Base-by-base conservation (phyloP, 192 early-diverging fungal genomes). In the Oehlia diaphana region DNA sequence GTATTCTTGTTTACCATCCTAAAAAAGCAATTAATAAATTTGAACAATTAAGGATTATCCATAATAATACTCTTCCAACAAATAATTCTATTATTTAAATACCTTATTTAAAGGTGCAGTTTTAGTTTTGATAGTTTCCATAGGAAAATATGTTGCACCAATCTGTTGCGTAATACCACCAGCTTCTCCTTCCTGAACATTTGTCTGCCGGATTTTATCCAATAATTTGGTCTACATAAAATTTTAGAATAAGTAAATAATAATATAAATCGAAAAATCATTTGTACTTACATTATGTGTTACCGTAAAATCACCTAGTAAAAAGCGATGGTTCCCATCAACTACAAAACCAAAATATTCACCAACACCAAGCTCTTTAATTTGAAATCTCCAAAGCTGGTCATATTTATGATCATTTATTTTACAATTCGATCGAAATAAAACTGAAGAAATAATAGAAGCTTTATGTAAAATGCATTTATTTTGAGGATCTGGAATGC, bases 151-250 rank as follows among this genome's bases (percentile, higher is more conserved):
- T 35, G 97, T 98, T 19, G 98, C 98, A 86, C 98, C 98, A 78
- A 99, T 99, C 83, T 99, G 98, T 86, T 99, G 98, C 13, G 98
- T 99, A 84, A 99, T 99, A 86, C 98, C 98, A 81, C 98, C 98
- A 47, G 98, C 98, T 91, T 99, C 98, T 75, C 97, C 97, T 76
- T 94, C 98, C 87, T 99, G 97, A 21, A 99, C 98, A 87, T 98
- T 98, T 37, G 98, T 99, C 84, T 99, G 97, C 66, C 98, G 92
- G 86, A 99, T 96, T 91, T 98, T 98, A 88, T 99, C 98, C 61
- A 99, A 89, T 35, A 99, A 85, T 87, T 98, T 99, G 42, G 98
- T 99, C 84, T 39, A 7, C 19, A 86, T 80, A 44, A 33, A 5
- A 12, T 23, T 44, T n/a, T 13, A 70, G 68, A 37, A 70, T 70